Percentiles rank a stretch among this genome's conserved stretches.
Evolutionary conservation across 1,284 basidiomycete species (phyloP).

Genomic region (Ustilago xerochloae): DNA sequence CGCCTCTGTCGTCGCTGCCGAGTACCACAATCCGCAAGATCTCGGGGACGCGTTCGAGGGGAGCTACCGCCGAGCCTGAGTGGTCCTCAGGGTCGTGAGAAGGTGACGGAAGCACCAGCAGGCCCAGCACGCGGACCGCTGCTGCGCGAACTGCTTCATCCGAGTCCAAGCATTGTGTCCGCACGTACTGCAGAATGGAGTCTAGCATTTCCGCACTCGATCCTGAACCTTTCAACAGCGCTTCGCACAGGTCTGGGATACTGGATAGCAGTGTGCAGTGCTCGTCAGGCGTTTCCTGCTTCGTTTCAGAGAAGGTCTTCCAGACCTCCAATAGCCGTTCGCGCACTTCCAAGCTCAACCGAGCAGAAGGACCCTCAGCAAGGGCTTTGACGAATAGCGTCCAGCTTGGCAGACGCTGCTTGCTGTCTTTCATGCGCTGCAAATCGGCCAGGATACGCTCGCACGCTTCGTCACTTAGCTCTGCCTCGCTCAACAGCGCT

Average conservation of each 20-base stretch:
- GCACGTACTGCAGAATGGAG: slow-evolving; percentile 12
- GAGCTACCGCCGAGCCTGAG: neutral
- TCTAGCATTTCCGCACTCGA: neutral
- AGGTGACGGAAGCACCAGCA: slow-evolving; percentile 24
- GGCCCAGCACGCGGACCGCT: slow-evolving; percentile 31
- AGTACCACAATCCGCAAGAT: too few relatives aligned
- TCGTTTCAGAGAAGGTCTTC: neutral
- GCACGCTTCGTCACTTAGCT: neutral
- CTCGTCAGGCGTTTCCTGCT: slow-evolving; percentile 12
- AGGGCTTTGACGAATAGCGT: slow-evolving; percentile 22
- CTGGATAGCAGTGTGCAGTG: slow-evolving; percentile 2
- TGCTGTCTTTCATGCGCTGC: neutral
- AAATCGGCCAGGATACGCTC: slow-evolving; percentile 1
- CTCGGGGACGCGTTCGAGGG: too few relatives aligned
- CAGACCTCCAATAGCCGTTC: neutral
- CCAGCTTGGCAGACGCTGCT: slow-evolving; percentile 7
- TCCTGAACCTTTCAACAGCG: neutral
- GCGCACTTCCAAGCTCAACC: neutral
- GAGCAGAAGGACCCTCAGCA: slow-evolving; percentile 1
- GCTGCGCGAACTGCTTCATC: slow-evolving; percentile 40
- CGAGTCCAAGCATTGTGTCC: neutral
- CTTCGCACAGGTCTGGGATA: slow-evolving; percentile 18
- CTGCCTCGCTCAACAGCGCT: neutral
- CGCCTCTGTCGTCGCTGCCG: too few relatives aligned
- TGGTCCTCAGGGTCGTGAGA: neutral